phyloP scores from a whole-genome alignment of 23 red algal species.

The Cyanidiococcus yangmingshanensis region DNA sequence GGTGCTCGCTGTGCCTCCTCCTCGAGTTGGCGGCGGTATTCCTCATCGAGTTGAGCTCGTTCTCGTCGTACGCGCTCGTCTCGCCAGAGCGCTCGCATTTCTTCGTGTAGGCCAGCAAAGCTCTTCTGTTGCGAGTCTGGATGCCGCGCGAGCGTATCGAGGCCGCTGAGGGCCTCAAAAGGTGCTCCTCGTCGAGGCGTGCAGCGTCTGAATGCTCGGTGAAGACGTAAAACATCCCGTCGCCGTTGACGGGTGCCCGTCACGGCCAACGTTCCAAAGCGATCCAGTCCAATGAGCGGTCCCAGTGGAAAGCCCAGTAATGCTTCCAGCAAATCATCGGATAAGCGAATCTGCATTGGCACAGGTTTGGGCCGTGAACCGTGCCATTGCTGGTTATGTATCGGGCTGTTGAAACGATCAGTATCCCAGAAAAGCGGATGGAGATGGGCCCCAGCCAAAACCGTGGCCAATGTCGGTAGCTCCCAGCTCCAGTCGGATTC shows the following conservation, averaged over 20 bases:
- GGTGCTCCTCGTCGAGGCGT: background rate
- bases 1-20: background rate
- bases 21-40: background rate
- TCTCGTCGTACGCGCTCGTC: slow-evolving; percentile 14
- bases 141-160: background rate
- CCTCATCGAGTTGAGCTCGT: background rate
- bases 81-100: background rate
- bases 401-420: background rate
- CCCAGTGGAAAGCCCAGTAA: background rate
- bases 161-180: background rate
- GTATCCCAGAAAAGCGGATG: background rate
- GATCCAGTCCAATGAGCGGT: background rate
- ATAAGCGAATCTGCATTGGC: background rate
- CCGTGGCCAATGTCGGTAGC: background rate
- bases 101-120: background rate
- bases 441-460: background rate
- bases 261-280: background rate
- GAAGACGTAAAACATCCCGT: background rate
- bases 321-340: slow-evolving; percentile 5
- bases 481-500: background rate
- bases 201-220: background rate
- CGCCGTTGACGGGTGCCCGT: background rate
- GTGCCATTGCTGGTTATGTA: background rate
- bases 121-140: background rate
- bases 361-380: background rate